Evolutionary conservation across 441 rosid genomes (phyloP).

Genomic region (Eruca vesicaria): DNA sequence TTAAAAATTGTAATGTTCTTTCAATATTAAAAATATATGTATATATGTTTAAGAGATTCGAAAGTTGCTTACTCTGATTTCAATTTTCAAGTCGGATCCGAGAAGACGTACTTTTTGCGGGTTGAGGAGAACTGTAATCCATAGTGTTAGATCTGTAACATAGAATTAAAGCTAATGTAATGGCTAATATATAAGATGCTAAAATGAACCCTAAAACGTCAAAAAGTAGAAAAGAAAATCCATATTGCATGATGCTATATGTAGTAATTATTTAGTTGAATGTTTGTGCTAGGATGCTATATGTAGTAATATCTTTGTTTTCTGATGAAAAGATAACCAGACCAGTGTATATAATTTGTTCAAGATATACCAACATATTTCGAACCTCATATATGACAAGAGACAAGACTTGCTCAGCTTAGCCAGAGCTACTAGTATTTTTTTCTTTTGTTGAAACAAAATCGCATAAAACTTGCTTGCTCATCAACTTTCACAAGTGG

Average conservation of each 20-base stretch:
- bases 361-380: not conserved
- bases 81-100: not conserved
- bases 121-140: not conserved
- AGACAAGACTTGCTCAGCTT: not conserved
- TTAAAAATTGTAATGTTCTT: too few relatives aligned
- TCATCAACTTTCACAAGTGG: not conserved
- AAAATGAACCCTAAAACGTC: too few relatives aligned
- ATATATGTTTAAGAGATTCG: too few relatives aligned
- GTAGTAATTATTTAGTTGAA: not conserved
- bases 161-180: not conserved
- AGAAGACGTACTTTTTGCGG: not conserved
- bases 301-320: too few relatives aligned
- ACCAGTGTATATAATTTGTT: not conserved
- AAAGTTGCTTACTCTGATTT: not conserved
- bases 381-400: not conserved
- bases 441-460: not conserved
- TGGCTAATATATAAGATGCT: not conserved
- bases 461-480: not conserved
- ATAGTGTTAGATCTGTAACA: not conserved
- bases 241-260: not conserved
- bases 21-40: too few relatives aligned
- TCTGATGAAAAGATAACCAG: too few relatives aligned
- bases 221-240: too few relatives aligned
- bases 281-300: too few relatives aligned
- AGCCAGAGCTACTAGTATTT: not conserved